phyloP scores from a whole-genome alignment of 1,284 basidiomycete genomes.

The Melampsora medusae region DNA sequence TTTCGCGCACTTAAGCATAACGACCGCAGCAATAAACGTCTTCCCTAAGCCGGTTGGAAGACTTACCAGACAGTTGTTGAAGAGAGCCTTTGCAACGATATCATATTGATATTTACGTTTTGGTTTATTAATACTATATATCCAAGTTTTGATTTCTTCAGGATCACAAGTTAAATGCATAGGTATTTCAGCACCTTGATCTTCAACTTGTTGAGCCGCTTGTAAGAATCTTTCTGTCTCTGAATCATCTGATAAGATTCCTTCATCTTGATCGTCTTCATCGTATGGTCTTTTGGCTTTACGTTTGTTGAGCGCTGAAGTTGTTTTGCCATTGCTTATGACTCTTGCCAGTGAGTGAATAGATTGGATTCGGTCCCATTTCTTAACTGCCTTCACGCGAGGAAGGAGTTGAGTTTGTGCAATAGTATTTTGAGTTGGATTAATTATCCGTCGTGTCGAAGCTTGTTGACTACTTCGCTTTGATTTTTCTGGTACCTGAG shows the following conservation, averaged over 20 bases:
- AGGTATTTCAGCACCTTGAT: neutral
- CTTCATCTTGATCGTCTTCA: slow-evolving; percentile 24
- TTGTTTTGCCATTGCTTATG: neutral
- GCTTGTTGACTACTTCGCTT: neutral
- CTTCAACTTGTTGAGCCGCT: slow-evolving; percentile 7
- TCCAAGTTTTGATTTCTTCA: slow-evolving; percentile 79
- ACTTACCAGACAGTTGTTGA: slow-evolving; percentile 90
- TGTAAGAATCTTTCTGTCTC: slow-evolving; percentile 26
- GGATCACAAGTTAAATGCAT: slow-evolving; percentile 75
- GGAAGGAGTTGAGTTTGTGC: slow-evolving; percentile 18
- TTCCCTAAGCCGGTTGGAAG: slow-evolving; percentile 96
- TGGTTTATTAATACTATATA: slow-evolving; percentile 84
- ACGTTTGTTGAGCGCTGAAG: neutral
- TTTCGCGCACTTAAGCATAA: slow-evolving; percentile 65
- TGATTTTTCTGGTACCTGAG: slow-evolving; percentile 15
- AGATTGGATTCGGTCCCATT: slow-evolving; percentile 17
- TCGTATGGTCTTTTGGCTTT: neutral
- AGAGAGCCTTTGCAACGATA: slow-evolving; percentile 80
- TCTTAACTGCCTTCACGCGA: slow-evolving; percentile 23
- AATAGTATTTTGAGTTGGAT: neutral
- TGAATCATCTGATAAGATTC: slow-evolving; percentile 16
- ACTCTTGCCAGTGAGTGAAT: slow-evolving; percentile 14
- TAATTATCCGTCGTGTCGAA: neutral
- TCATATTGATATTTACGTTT: slow-evolving; percentile 94
- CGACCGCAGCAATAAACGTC: slow-evolving; percentile 94